Evolutionary conservation across 306 rosid species (phyloP).

Genomic region (Cyamopsis tetragonoloba): DNA sequence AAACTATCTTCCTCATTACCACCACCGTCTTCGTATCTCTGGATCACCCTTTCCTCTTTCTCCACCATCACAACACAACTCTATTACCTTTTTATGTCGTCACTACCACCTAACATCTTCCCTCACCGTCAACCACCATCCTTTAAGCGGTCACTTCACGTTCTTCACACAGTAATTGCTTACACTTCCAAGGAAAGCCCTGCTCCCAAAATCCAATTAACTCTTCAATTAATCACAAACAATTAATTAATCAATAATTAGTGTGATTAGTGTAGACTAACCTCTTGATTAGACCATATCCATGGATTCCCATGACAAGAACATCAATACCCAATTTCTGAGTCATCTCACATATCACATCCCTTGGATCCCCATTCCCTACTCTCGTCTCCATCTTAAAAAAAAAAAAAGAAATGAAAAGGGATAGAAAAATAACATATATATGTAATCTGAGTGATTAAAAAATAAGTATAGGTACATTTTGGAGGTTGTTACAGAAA

Average conservation of each 20-base stretch:
- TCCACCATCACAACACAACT: too few species aligned
- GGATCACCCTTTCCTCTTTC: too few species aligned
- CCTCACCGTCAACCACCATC: too few species aligned
- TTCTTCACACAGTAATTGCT: constrained; percentile 82
- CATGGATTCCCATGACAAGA: constrained; percentile 83
- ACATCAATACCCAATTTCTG: constrained; percentile 55
- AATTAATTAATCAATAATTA: background rate
- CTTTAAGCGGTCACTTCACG: constrained; percentile 74
- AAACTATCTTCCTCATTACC: too few species aligned
- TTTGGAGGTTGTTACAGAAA: constrained; percentile 41
- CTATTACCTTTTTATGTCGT: too few species aligned
- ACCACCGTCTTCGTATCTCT: too few species aligned
- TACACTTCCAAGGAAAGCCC: constrained; percentile 92
- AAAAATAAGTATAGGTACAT: too few species aligned
- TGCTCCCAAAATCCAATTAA: constrained; percentile 21
- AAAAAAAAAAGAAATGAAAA: background rate
- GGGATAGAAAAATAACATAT: background rate
- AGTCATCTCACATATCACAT: constrained; percentile 66
- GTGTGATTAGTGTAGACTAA: background rate
- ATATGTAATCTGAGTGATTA: too few species aligned
- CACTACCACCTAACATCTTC: too few species aligned
- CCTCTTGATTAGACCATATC: constrained; percentile 84
- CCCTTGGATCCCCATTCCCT: constrained; percentile 78
- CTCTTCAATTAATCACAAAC: background rate
- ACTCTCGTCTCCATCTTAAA: constrained; percentile 56